Evolutionary conservation across 73 alveolate species (phyloP).

Genomic region (Paraurostyla sp.): DNA sequence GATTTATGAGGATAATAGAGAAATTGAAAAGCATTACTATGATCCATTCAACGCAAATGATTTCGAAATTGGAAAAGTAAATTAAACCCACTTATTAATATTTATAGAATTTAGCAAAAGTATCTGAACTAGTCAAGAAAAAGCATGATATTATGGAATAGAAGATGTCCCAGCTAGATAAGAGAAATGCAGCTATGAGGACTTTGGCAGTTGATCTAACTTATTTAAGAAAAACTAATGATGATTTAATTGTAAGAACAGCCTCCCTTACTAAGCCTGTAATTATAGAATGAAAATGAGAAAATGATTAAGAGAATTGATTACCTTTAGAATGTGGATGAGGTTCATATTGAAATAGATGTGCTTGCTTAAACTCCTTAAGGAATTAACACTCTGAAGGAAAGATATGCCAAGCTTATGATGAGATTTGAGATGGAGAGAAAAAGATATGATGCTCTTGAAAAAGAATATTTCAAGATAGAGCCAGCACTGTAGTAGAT

Average conservation of each 20-base stretch:
- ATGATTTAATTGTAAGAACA: slow-evolving; percentile 63
- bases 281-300: slow-evolving; percentile 78
- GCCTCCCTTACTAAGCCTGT: no score
- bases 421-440: slow-evolving; percentile 80
- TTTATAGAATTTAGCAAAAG: slow-evolving; percentile 74
- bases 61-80: slow-evolving; percentile 64
- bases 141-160: slow-evolving; percentile 78
- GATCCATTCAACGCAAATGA: slow-evolving; percentile 89
- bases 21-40: slow-evolving; percentile 86
- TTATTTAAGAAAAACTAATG: slow-evolving; percentile 74
- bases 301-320: slow-evolving; percentile 70
- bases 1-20: slow-evolving; percentile 91
- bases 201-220: slow-evolving; percentile 82
- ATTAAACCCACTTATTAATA: not conserved
- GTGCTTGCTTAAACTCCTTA: slow-evolving; percentile 84
- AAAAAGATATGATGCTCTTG: slow-evolving; percentile 75
- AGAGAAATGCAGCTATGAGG: slow-evolving; percentile 83
- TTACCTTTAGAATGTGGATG: slow-evolving; percentile 87
- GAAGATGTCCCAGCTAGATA: slow-evolving; percentile 79
- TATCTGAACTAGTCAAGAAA: slow-evolving; percentile 76
- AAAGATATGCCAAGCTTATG: slow-evolving; percentile 82
- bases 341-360: slow-evolving; percentile 90
- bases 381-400: slow-evolving; percentile 81
- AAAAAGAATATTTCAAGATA: slow-evolving; percentile 77
- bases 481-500: slow-evolving; percentile 78